A percentile compares a stretch with the other conserved stretches of the same genome.
Evolutionary conservation across 192 early-diverging fungal genomes (phyloP).

Genomic region (Umbelopsis isabellina): DNA sequence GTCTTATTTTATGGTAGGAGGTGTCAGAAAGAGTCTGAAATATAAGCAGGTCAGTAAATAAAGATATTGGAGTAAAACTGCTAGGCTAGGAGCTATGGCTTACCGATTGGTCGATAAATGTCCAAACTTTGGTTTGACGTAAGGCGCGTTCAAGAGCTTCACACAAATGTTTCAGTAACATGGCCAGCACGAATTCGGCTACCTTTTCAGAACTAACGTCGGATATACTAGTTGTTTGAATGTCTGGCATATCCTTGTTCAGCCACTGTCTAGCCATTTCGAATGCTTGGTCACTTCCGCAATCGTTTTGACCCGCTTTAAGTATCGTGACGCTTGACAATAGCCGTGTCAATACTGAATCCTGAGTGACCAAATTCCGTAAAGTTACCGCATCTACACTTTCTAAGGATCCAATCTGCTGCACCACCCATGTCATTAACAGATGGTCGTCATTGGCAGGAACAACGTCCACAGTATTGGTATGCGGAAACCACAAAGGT

Average conservation of each 20-base stretch:
- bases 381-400: not conserved
- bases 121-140: conserved; percentile 1
- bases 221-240: not conserved
- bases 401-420: not conserved
- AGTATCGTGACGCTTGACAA: not conserved
- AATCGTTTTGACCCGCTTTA: not conserved
- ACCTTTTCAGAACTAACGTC: not conserved
- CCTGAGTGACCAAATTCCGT: not conserved
- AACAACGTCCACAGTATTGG: not conserved
- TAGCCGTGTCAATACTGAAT: conserved; percentile 10
- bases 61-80: not conserved
- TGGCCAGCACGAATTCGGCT: not conserved
- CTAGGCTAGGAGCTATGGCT: not conserved
- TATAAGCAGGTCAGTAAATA: not conserved
- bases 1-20: conserved; percentile 2
- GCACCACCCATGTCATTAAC: conserved; percentile 2
- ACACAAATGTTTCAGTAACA: not conserved
- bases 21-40: not conserved
- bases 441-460: conserved; percentile 17
- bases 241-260: not conserved
- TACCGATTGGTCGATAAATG: conserved; percentile 17
- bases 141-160: conserved; percentile 6
- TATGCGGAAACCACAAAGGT: not conserved
- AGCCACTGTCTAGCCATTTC: not conserved
- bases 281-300: not conserved